Evolutionary conservation across 352 stramenopile genomes (phyloP), one percentile per base, ranked within the genome.

Genomic region (Phytophthora macrochlamydospora): DNA sequence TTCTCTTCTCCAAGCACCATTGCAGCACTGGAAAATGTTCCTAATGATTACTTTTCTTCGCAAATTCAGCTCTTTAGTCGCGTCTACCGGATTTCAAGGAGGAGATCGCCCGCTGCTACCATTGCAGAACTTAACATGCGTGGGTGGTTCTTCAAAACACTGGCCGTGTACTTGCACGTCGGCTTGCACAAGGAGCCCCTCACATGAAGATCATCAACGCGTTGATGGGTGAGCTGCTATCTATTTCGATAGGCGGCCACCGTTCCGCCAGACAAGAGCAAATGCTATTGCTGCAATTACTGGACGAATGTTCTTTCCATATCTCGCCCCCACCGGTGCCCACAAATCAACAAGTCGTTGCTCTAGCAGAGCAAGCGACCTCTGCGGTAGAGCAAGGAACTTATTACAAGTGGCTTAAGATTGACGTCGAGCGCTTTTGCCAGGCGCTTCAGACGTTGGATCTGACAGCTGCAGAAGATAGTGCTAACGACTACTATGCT

Each of bases 341-440:
- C 32, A 70, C 76, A 12, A 88, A 94, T 62, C 78, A 91, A 40
- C 81, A 92, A 11, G 84, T 88, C 6, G 79, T 92, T 29, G 73
- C 79, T 2, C 58, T 94, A 13, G 86, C 86, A 31, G 82, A 94
- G 62, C 77, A 91, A 56, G 75, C 75, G 13, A 91, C 84, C 5
- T 40, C 61, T 24, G 68, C 79, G 1, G 73, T 93, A 24, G 81
- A 88, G 40, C 71, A 81, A 42, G 84, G 80, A 3, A 64, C 59
- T 42, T 89, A 80, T 51, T 94, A 91, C 75, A 92, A 90, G 66
- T 94, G 86, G 86, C 71, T 93, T 30, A 80, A 85, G 52, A 91
- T 94, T 56, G 83, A 94, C 48, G 59, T 94, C 35, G 83, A 94
- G 62, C 76, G 71, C 11, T 94, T 92, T 18, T 90, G 81, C 37